These are phyloP conservation scores for Beauveria brongniartii DNA, from an alignment of 2,329 filamentous ascomycete genomes.

Conservation along the genomic window DNA sequence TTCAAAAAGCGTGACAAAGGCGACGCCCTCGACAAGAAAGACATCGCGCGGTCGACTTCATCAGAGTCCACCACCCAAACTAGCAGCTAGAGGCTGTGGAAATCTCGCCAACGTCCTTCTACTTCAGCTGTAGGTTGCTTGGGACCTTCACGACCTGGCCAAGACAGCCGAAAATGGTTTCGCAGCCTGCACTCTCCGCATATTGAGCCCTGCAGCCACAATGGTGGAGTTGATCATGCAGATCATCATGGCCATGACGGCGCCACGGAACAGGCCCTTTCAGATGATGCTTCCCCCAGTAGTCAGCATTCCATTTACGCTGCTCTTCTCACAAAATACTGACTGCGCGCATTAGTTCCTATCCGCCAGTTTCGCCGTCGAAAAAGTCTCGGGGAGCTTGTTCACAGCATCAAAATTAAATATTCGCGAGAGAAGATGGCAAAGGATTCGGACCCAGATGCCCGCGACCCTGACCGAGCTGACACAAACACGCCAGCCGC, in stretches of 20 bases:
- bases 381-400: slow-evolving; percentile 23
- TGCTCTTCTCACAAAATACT: slow-evolving; percentile 10
- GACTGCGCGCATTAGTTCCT: background rate
- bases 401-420: slow-evolving; percentile 21
- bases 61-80: slow-evolving; percentile 9
- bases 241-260: background rate
- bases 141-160: background rate
- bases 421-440: slow-evolving; percentile 18
- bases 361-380: slow-evolving; percentile 15
- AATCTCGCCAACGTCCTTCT: slow-evolving; percentile 15
- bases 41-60: background rate
- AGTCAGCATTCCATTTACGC: background rate
- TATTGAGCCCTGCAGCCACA: background rate
- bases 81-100: slow-evolving; percentile 23
- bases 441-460: background rate
- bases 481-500: background rate
- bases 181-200: slow-evolving; percentile 5
- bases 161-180: slow-evolving; percentile 9
- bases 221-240: background rate
- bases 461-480: background rate
- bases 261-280: background rate
- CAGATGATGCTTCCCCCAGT: background rate
- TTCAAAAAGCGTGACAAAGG: slow-evolving; percentile 9
- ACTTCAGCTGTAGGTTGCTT: slow-evolving; percentile 1
- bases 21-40: slow-evolving; percentile 4